Base-by-base conservation (phyloP, 176 grass and related monocot genomes). In the Zoysia japonica region DNA sequence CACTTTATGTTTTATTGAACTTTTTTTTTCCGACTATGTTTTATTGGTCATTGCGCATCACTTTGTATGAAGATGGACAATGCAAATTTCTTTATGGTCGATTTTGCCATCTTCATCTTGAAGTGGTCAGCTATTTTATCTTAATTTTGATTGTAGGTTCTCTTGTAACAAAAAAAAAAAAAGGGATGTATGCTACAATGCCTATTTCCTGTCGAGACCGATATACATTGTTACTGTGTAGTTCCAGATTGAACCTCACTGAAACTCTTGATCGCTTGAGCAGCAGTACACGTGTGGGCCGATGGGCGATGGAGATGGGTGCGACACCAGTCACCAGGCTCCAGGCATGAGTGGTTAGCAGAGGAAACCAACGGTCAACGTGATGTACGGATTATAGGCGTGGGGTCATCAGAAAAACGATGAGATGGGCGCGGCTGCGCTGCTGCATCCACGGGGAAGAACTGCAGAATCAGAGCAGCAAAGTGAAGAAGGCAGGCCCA, bases 301-400 rank as follows among this genome's bases (percentile, higher is more conserved):
- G 28, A 28, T 28, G 28, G 28, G 28, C 28, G 28, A 28, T 28
- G 28, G 28, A 0, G 28, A 28, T 28, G 28, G 28, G 0, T 28
- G 28, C 28, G 0, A 28, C 28, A 28, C 28, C 28, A 28, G 28
- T 28, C 28, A 28, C 28, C 28, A 28, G 28, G 28, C 28, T 64
- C 61, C 6, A n/a, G 19, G 3, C 12, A 14, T 20, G n/a, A 44
- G 7, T 0, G 39, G 19, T 38, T 13, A 8, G 38, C 4, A 8
- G 13, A 9, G 79, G 91, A 88, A 85, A 88, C 91, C 88, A 83
- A 80, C 16, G 79, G 91, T 93, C 91, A 93, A 93, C 85, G 67
- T 4, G 49, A 74, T 56, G 85, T 83, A 90, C 91, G 85, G 88
- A 76, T 90, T 87, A 63, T 68, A 76, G 53, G 3, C 14, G 84